These are phyloP conservation scores for Botrytis aclada DNA, from an alignment of 2,329 filamentous ascomycete species.

Conservation along the genomic window DNA sequence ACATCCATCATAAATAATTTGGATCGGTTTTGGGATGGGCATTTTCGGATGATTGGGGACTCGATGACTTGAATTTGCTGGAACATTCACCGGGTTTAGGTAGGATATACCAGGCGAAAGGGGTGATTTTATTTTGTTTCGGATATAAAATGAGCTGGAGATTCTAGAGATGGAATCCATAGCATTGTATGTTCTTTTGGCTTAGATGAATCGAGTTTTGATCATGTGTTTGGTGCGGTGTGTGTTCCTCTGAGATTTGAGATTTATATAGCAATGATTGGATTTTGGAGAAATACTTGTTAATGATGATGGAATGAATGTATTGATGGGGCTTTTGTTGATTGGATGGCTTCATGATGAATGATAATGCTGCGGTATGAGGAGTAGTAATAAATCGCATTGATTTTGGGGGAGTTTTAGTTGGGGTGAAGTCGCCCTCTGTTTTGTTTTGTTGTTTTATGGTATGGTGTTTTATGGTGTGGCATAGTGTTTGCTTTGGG, in stretches of 20 bases:
- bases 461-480: too few species aligned
- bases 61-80: neutral
- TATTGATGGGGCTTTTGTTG: neutral
- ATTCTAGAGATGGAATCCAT: neutral
- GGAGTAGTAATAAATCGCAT: too few species aligned
- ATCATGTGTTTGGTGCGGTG: neutral
- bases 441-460: neutral
- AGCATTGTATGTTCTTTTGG: neutral
- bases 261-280: neutral
- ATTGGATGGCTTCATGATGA: neutral
- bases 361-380: neutral
- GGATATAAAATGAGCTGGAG: neutral
- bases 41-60: neutral
- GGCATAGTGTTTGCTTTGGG: too few species aligned
- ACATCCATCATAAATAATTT: neutral
- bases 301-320: neutral
- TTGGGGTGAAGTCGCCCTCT: neutral
- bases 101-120: neutral
- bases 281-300: neutral
- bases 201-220: neutral
- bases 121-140: neutral
- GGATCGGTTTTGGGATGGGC: neutral
- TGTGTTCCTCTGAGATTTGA: neutral
- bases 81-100: neutral
- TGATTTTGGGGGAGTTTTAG: neutral